Percentiles rank a stretch among this genome's conserved stretches.
Conservation (phyloP, 495 filamentous ascomycete species). For the Oidiodendron maius region DNA sequence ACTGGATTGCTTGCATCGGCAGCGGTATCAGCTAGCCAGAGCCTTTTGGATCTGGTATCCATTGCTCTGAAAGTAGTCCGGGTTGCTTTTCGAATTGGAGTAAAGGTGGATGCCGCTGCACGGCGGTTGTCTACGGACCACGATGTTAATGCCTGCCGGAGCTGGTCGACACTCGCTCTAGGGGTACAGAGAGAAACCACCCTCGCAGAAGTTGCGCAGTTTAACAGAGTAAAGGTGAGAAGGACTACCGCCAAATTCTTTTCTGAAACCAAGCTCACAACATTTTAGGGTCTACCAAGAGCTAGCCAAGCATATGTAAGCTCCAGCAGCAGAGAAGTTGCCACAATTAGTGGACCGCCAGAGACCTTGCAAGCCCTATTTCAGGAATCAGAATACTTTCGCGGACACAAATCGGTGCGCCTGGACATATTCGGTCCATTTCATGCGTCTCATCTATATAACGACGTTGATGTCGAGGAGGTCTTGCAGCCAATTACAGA, state of each 20-base stretch:
- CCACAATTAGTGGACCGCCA: slow-evolving; percentile 77
- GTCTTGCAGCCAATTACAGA: too few species aligned
- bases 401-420: slow-evolving; percentile 45
- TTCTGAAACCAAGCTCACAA: background rate
- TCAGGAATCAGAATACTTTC: slow-evolving; percentile 26
- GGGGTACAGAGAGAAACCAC: slow-evolving; percentile 38
- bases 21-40: slow-evolving; percentile 62
- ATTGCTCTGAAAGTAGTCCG: slow-evolving; percentile 46
- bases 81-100: slow-evolving; percentile 65
- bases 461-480: slow-evolving; percentile 10
- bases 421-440: slow-evolving; percentile 76
- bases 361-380: slow-evolving; percentile 52
- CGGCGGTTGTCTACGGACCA: slow-evolving; percentile 45
- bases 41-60: slow-evolving; percentile 59
- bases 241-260: background rate
- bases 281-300: slow-evolving; percentile 48
- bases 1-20: slow-evolving; percentile 70
- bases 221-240: slow-evolving; percentile 46
- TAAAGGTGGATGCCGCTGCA: slow-evolving; percentile 47
- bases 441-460: slow-evolving; percentile 70
- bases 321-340: slow-evolving; percentile 58
- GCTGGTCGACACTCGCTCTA: slow-evolving; percentile 52
- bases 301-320: slow-evolving; percentile 66
- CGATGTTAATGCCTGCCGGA: slow-evolving; percentile 42
- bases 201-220: slow-evolving; percentile 35